These are phyloP conservation scores for Sergeia podlipaevii DNA, from an alignment of 208 protist genomes.

Conservation along the genomic window DNA sequence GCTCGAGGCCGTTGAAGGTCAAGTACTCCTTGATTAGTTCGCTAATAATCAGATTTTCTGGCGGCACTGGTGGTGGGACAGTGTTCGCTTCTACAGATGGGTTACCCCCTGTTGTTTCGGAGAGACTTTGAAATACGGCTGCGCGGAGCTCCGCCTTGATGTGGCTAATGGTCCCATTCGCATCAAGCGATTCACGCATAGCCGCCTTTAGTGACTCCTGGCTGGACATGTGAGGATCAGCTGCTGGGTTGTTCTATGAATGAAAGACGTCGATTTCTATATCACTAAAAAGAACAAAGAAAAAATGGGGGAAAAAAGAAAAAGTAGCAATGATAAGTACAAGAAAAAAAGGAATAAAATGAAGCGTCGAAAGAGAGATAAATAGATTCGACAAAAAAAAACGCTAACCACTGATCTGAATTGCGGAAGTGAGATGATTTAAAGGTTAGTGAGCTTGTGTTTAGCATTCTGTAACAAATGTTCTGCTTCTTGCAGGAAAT, in stretches of 20 bases:
- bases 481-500: too few species aligned
- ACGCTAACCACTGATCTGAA: too few species aligned
- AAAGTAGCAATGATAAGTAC: neutral
- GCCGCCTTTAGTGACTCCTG: slow-evolving; percentile 79
- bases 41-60: slow-evolving; percentile 92
- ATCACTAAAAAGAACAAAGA: neutral
- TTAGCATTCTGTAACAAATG: too few species aligned
- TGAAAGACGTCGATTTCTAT: neutral
- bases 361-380: too few species aligned
- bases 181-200: slow-evolving; percentile 84
- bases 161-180: slow-evolving; percentile 78
- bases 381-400: too few species aligned
- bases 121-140: slow-evolving; percentile 82
- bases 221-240: slow-evolving; percentile 28
- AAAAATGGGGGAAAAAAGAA: slow-evolving; percentile 3
- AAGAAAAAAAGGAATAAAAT: neutral
- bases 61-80: slow-evolving; percentile 58
- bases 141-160: slow-evolving; percentile 88
- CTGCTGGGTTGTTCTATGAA: too few species aligned
- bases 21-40: slow-evolving; percentile 95
- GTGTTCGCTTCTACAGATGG: too few species aligned
- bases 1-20: slow-evolving; percentile 86
- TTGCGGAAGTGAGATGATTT: too few species aligned
- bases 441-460: too few species aligned
- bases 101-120: slow-evolving; percentile 29